Percentiles rank a stretch among this genome's conserved stretches.
phyloP scores from a whole-genome alignment of 306 rosid species.

The Leucaena leucocephala region DNA sequence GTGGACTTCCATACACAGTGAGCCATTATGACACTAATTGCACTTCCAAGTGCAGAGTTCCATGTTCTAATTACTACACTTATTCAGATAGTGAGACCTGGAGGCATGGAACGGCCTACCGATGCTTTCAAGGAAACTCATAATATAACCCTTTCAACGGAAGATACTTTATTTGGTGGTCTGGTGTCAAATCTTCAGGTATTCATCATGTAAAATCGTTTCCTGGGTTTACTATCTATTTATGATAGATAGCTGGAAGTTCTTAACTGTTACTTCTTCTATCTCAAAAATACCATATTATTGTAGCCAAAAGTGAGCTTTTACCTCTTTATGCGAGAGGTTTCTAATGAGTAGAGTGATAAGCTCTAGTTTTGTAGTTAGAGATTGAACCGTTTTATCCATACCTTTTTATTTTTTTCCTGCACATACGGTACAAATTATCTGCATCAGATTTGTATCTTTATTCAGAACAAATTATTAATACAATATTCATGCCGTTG shows the following conservation, averaged over 20 bases:
- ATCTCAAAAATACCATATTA: neutral
- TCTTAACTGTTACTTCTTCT: slow-evolving; percentile 4
- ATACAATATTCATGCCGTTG: neutral
- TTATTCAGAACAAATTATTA: neutral
- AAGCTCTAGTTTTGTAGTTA: neutral
- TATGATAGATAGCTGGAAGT: slow-evolving; percentile 15
- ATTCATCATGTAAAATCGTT: slow-evolving; percentile 24
- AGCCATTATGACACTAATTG: slow-evolving; percentile 41
- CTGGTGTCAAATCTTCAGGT: slow-evolving; percentile 98
- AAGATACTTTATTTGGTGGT: slow-evolving; percentile 95
- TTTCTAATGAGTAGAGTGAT: neutral
- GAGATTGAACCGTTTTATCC: neutral
- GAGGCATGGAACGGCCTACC: slow-evolving; percentile 99
- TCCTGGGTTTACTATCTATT: slow-evolving; percentile 9
- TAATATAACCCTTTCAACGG: slow-evolving; percentile 72
- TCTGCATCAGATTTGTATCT: neutral
- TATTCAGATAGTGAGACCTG: slow-evolving; percentile 96
- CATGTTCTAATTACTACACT: slow-evolving; percentile 25
- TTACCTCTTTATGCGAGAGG: neutral
- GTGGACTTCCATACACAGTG: slow-evolving; percentile 93
- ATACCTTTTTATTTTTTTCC: neutral
- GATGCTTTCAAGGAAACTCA: slow-evolving; percentile 97
- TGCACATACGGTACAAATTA: neutral
- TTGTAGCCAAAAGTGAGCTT: neutral
- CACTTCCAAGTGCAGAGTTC: slow-evolving; percentile 4